Evolutionary conservation across 768 basidiomycete genomes (phyloP).

Genomic region (Tylopilus plumbeoviolaceoides): DNA sequence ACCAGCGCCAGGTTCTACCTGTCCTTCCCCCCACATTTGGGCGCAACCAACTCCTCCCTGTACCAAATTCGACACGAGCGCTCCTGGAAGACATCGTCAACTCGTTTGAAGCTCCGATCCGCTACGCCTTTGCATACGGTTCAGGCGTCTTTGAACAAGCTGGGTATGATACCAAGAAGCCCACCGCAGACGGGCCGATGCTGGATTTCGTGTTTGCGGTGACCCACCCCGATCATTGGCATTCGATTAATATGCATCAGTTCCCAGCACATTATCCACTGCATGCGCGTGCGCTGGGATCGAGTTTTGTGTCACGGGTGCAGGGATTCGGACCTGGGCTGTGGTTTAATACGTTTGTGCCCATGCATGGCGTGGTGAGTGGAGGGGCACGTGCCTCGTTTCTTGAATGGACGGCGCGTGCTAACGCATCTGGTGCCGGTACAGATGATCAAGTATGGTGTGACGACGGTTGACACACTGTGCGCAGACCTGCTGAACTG

Average conservation of each 20-base stretch:
- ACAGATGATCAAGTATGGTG: conserved; percentile 94
- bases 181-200: conserved; percentile 54
- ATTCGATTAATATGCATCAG: conserved; percentile 92
- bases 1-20: conserved; percentile 38
- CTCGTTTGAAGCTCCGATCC: conserved; percentile 84
- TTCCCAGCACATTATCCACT: conserved; percentile 89
- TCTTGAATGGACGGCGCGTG: too few species aligned
- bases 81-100: conserved; percentile 76
- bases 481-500: conserved; percentile 90
- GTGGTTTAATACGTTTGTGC: conserved; percentile 94
- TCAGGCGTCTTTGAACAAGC: conserved; percentile 94
- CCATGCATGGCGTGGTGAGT: conserved; percentile 80
- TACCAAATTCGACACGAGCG: conserved; percentile 74
- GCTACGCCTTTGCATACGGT: conserved; percentile 97
- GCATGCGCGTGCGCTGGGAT: conserved; percentile 81
- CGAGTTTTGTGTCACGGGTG: conserved; percentile 72
- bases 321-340: conserved; percentile 80
- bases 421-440: neutral
- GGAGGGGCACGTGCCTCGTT: neutral
- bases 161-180: conserved; percentile 47
- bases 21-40: conserved; percentile 71
- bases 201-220: conserved; percentile 97
- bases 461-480: conserved; percentile 86
- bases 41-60: conserved; percentile 75
- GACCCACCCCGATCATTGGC: conserved; percentile 89